Conservation (phyloP, 176 grass and related monocot genomes). For the Miscanthus lutarioriparius region DNA sequence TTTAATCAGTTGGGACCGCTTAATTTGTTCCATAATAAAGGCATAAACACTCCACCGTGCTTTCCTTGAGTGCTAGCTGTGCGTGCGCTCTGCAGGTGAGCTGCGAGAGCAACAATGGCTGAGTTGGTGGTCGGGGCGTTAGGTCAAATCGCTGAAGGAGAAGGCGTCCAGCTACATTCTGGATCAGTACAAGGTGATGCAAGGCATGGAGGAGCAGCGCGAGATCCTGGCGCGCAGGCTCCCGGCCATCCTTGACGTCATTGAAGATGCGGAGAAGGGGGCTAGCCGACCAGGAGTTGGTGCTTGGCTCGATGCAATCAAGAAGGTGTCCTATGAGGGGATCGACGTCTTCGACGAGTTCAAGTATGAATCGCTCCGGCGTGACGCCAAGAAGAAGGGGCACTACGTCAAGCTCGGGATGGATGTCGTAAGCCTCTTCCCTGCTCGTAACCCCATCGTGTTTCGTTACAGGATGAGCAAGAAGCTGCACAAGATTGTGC, state of each 20-base stretch:
- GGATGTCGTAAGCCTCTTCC: background rate
- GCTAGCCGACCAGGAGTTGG: background rate
- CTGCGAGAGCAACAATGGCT: too few relatives aligned
- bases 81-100: too few relatives aligned
- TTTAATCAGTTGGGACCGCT: too few relatives aligned
- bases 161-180: background rate
- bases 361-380: background rate
- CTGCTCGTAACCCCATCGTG: background rate
- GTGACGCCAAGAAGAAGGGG: constrained; percentile 25
- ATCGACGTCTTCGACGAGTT: background rate
- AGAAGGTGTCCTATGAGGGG: background rate
- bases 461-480: constrained; percentile 40
- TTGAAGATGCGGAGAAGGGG: background rate
- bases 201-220: background rate
- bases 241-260: background rate
- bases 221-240: background rate
- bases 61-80: too few relatives aligned
- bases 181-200: background rate
- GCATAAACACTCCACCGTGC: too few relatives aligned
- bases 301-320: background rate
- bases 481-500: constrained; percentile 31
- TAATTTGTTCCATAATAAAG: too few relatives aligned
- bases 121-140: too few relatives aligned
- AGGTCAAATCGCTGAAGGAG: too few relatives aligned
- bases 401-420: background rate